Evolutionary conservation across 768 basidiomycete genomes (phyloP), one percentile per base, ranked within the genome.

Genomic region (Cystobasidium tubakii): DNA sequence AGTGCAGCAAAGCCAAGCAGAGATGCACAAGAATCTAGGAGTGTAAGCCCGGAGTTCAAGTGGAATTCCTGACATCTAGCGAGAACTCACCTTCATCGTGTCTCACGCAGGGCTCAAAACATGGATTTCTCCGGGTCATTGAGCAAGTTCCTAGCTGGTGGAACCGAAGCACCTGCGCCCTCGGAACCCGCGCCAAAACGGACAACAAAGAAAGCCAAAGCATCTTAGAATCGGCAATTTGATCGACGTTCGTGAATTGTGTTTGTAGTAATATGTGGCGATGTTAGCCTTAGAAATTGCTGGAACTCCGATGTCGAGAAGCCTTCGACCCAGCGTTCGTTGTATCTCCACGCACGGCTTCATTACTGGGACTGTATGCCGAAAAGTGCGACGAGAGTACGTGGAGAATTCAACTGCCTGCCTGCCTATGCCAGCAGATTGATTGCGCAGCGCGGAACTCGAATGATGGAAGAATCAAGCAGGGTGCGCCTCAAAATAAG

Each of bases 111-210:
- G 21, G 55, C 55, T 4, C 69, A 71, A 42, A 71, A 62, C 29
- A 44, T 71, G 31, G 69, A 71, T 29, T n/a, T 71, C 17, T 9
- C 54, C 1, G 69, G 69, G 10, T 33, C 33, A 21, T 55, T 71
- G 21, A 71, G 69, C 69, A 71, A 71, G 25, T 39, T 71, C 27
- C 69, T 71, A 17, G 50, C 44, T 15, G 66, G 66, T 31, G 66
- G 66, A 7, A 19, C 19, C 15, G 31, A 34, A 23, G 19, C 42
- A 50, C 12, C 34, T 6, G 55, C 54, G 10, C 6, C 6, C n/a
- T 31, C 27, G 7, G 33, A 27, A 19, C 33, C 63, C 4, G 34
- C 63, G 4, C 63, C 63, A 4, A 43, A 25, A 17, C 63, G 33
- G 13, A 36, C 36, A 15, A 39, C 4, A 7, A 39, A 43, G 39